These are phyloP conservation scores for Melanomma pulvis-pyrius DNA, from an alignment of 495 filamentous ascomycete species.

Conservation along the genomic window DNA sequence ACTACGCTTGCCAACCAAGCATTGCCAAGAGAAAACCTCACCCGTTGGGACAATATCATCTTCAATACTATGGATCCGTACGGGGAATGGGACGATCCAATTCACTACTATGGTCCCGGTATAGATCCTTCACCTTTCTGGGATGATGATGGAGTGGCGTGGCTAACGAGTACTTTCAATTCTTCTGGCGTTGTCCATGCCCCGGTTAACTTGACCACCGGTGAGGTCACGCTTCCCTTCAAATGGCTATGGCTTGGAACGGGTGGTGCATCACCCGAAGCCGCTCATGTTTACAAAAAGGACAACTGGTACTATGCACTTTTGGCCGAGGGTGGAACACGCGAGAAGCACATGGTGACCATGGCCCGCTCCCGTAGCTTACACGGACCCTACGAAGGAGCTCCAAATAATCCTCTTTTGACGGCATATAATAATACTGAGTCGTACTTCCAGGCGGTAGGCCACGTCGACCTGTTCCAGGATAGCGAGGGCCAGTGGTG, in stretches of 20 bases:
- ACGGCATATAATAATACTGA: constrained; percentile 53
- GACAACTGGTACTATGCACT: constrained; percentile 69
- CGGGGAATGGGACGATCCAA: too few species aligned
- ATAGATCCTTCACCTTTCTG: too few species aligned
- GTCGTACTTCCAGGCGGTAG: constrained; percentile 55
- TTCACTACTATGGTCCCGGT: too few species aligned
- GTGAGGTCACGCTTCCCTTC: neutral
- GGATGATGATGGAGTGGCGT: too few species aligned
- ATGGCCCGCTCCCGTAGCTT: constrained; percentile 50
- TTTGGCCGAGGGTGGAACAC: constrained; percentile 67
- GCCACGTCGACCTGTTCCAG: constrained; percentile 53
- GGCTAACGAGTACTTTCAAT: too few species aligned
- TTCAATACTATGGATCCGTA: too few species aligned
- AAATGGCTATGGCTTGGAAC: constrained; percentile 53
- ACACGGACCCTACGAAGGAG: constrained; percentile 58
- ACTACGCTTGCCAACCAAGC: too few species aligned
- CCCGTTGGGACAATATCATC: too few species aligned
- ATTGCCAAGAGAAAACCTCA: too few species aligned
- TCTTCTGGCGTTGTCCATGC: too few species aligned
- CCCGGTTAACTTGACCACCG: too few species aligned
- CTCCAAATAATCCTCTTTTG: constrained; percentile 56
- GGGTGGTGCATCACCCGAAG: constrained; percentile 58
- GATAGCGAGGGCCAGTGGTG: constrained; percentile 58
- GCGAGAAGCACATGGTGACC: constrained; percentile 54
- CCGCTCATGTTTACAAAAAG: constrained; percentile 66